Evolutionary conservation across 2,329 filamentous ascomycete species (phyloP).

Genomic region (Fusarium solani-melongenae): DNA sequence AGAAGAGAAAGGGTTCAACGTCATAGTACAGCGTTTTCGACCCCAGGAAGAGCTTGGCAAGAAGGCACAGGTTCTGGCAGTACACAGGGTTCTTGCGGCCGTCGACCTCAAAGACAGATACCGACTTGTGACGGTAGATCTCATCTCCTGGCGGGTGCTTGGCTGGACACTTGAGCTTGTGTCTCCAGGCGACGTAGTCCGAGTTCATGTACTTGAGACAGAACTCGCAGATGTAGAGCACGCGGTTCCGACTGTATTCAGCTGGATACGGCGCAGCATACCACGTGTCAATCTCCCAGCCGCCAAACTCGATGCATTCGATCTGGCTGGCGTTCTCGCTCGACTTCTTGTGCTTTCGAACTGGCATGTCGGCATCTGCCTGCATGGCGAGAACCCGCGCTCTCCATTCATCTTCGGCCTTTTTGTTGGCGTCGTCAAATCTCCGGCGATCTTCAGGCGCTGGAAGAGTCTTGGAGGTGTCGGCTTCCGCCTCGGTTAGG

Average conservation of each 20-base stretch:
- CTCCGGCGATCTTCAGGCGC: constrained; percentile 81
- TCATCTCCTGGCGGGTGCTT: constrained; percentile 98
- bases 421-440: constrained; percentile 90
- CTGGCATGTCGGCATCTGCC: constrained; percentile 69
- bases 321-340: constrained; percentile 94
- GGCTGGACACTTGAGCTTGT: constrained; percentile 95
- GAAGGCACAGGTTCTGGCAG: constrained; percentile 94
- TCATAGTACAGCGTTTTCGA: constrained; percentile 99
- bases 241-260: constrained; percentile 95
- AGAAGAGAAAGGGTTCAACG: constrained; percentile 96
- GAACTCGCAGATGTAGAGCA: constrained; percentile 99
- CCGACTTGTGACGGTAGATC: constrained; percentile 90
- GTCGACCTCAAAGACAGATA: constrained; percentile 98
- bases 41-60: constrained; percentile 97
- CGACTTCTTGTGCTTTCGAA: constrained; percentile 77
- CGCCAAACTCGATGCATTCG: constrained; percentile 98
- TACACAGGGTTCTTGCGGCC: constrained; percentile 98
- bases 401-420: constrained; percentile 93
- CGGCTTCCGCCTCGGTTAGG: constrained; percentile 86
- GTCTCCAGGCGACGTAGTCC: constrained; percentile 96
- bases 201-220: constrained; percentile 99
- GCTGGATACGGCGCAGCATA: constrained; percentile 98
- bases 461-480: constrained; percentile 90
- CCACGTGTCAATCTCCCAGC: constrained; percentile 98
- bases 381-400: constrained; percentile 70